Base-by-base conservation (phyloP, 148 eudicot species). In the Camellia japonica region DNA sequence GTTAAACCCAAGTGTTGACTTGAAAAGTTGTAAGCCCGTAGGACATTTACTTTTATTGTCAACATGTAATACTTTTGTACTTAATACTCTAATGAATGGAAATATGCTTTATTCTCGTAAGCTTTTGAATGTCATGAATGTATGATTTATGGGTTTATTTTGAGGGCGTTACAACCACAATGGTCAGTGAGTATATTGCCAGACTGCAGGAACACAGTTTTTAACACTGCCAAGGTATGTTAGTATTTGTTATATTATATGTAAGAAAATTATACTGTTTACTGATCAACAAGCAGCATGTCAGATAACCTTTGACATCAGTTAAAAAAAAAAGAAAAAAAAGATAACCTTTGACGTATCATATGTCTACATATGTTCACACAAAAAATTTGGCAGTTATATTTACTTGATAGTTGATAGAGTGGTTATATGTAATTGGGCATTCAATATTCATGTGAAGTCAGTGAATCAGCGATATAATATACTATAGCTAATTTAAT, bases 141-240 rank as follows among this genome's bases (percentile, higher is more conserved):
- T 23, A 23, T 23, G 23, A 23, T 23, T 23, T 23, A 23, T 23
- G 23, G 0, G 23, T 23, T 23, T 23, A 23, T 23, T 23, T 23
- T 23, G 23, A 23, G 23, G 23, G 23, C 23, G 23, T 23, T 23
- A 23, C 23, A 23, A 23, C 23, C 23, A 23, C 23, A 23, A 23
- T 23, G 23, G 23, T 96, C 99, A 59, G 99, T 96, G 83, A 96
- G 98, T 81, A 91, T 96, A 81, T 84, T 96, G 76, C 99, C 99
- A 70, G 98, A 96, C 89, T 96, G 99, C 91, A 83, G 60, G 80
- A 90, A 88, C 80, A 86, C 85, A 74, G 98, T 92, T 84, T 93
- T 90, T 87, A 96, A 89, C 85, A 93, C 95, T 52, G 99, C 99
- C 42, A 88, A 91, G 99, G 99, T 96, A 75, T 80, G 84, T 46